Conservation (phyloP, 352 stramenopile species). For the Phytopythium chamaehyphon region DNA sequence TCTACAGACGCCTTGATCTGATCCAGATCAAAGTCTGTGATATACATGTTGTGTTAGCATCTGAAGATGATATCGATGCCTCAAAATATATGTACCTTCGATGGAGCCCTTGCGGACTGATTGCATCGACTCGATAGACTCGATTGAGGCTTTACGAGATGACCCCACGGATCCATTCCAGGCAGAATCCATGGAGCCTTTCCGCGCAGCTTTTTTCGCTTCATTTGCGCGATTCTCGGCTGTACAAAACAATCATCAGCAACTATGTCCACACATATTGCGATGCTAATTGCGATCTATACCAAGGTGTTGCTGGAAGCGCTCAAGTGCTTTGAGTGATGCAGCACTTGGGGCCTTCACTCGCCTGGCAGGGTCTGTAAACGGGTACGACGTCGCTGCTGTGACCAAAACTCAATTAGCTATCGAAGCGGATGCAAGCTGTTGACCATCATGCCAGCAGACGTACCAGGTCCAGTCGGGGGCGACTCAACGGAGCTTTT, state of each 20-base stretch:
- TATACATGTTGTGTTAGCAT: neutral
- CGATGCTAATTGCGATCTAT: neutral
- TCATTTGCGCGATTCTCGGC: slow-evolving; percentile 28
- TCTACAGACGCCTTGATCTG: slow-evolving; percentile 61
- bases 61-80: neutral
- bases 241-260: slow-evolving; percentile 5
- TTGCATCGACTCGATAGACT: slow-evolving; percentile 32
- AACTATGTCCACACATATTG: neutral
- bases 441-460: too few species aligned
- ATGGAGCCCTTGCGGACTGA: slow-evolving; percentile 32
- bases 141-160: slow-evolving; percentile 18
- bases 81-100: slow-evolving; percentile 16
- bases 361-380: slow-evolving; percentile 42
- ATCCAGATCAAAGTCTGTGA: slow-evolving; percentile 42
- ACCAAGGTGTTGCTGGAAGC: slow-evolving; percentile 63
- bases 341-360: slow-evolving; percentile 41
- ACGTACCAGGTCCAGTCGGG: slow-evolving; percentile 2
- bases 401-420: too few species aligned
- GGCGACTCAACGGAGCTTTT: slow-evolving; percentile 18
- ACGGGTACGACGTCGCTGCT: slow-evolving; percentile 53
- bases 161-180: slow-evolving; percentile 16
- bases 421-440: too few species aligned
- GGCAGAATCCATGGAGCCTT: slow-evolving; percentile 27
- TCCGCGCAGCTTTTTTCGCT: slow-evolving; percentile 22
- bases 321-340: slow-evolving; percentile 39